Conservation (phyloP, 345 rosid species). For the Chamaenerion angustifolium region DNA sequence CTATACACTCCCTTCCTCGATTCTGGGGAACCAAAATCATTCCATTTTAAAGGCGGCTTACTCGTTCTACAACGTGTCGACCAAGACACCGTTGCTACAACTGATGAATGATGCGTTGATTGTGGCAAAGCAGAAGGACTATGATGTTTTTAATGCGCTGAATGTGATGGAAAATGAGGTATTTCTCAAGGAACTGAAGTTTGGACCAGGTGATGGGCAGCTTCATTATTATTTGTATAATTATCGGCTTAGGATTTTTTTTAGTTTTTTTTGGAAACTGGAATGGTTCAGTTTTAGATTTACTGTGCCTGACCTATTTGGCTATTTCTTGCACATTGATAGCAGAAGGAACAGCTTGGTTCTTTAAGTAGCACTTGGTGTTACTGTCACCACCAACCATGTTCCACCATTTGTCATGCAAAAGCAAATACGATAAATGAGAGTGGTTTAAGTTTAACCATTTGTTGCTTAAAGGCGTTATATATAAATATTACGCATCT, state of each 20-base stretch:
- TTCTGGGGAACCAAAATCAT: conserved; percentile 75
- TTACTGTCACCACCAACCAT: too few species aligned
- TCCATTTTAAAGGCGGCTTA: conserved; percentile 77
- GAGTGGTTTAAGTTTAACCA: too few species aligned
- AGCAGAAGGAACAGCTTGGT: too few species aligned
- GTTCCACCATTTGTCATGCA: too few species aligned
- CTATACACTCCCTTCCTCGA: conserved; percentile 82
- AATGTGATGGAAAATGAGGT: conserved; percentile 85
- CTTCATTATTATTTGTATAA: conserved; percentile 87
- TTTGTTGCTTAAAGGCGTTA: too few species aligned
- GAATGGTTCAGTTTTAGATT: too few species aligned
- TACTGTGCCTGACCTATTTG: too few species aligned
- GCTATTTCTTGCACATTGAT: too few species aligned
- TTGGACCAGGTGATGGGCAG: conserved; percentile 91
- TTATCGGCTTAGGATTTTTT: conserved; percentile 43
- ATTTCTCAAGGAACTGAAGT: conserved; percentile 78
- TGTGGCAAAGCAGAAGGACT: conserved; percentile 69
- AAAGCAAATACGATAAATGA: too few species aligned
- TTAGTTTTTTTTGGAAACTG: too few species aligned
- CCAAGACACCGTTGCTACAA: conserved; percentile 75
- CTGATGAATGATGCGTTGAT: conserved; percentile 82
- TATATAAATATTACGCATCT: too few species aligned
- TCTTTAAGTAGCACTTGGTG: too few species aligned
- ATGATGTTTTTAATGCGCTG: conserved; percentile 79
- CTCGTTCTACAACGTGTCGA: conserved; percentile 78